Evolutionary conservation across 805 yeast species (phyloP).

Genomic region (Clavispora fructus): DNA sequence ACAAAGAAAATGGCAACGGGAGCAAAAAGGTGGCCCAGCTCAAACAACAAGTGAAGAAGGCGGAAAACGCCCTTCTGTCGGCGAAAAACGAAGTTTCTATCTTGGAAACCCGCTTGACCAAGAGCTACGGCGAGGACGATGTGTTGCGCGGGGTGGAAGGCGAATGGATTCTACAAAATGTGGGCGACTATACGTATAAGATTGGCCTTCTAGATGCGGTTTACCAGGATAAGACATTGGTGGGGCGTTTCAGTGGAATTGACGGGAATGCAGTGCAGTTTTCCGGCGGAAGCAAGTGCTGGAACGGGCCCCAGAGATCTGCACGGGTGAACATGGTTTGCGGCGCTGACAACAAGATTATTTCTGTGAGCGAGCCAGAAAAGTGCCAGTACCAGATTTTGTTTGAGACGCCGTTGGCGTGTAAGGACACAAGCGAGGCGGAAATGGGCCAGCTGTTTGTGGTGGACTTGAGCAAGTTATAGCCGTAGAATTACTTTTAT

Average conservation of each 20-base stretch:
- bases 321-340: conserved; percentile 63
- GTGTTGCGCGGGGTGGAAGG: conserved; percentile 55
- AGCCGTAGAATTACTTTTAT: background rate
- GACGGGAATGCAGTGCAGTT: conserved; percentile 37
- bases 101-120: conserved; percentile 18
- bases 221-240: conserved; percentile 38
- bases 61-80: conserved; percentile 14
- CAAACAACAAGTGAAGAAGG: conserved; percentile 8
- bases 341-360: conserved; percentile 50
- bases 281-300: conserved; percentile 70
- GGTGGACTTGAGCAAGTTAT: conserved; percentile 7
- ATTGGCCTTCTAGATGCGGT: conserved; percentile 54
- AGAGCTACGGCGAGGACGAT: conserved; percentile 55
- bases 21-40: background rate
- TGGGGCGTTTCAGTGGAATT: conserved; percentile 18
- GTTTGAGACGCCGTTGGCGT: conserved; percentile 43
- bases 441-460: conserved; percentile 8
- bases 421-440: conserved; percentile 19
- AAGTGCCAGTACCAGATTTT: conserved; percentile 71
- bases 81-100: conserved; percentile 11
- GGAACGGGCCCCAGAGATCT: conserved; percentile 89
- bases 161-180: conserved; percentile 40
- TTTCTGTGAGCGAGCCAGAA: conserved; percentile 81
- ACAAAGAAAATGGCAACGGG: background rate
- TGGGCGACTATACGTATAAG: conserved; percentile 70